Conservation (phyloP, 2,329 filamentous ascomycete genomes). For the Apiospora kogelbergensis region DNA sequence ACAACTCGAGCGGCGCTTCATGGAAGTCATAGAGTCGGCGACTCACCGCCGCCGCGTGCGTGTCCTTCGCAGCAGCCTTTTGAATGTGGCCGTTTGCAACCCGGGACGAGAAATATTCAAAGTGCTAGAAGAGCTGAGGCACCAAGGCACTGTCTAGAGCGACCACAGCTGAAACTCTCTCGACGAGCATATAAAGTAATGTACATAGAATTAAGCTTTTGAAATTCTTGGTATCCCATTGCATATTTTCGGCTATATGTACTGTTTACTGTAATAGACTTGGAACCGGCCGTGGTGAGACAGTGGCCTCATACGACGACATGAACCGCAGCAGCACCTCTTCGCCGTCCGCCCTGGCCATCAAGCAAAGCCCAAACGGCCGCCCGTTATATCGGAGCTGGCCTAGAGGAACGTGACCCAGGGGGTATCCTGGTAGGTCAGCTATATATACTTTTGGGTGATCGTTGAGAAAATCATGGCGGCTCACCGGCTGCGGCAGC, state of each 20-base stretch:
- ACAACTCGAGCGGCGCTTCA: neutral
- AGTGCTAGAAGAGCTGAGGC: neutral
- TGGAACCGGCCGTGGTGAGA: neutral
- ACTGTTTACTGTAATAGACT: too few relatives aligned
- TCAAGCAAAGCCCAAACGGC: slow-evolving; percentile 5
- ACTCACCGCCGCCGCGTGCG: neutral
- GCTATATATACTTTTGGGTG: too few relatives aligned
- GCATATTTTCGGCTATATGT: too few relatives aligned
- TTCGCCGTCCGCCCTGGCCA: neutral
- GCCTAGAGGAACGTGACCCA: neutral
- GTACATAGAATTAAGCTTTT: too few relatives aligned
- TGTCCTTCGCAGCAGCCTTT: neutral
- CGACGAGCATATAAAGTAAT: too few relatives aligned
- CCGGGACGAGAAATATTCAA: neutral
- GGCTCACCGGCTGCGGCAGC: slow-evolving; percentile 4
- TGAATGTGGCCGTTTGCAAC: neutral
- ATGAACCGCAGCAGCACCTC: neutral
- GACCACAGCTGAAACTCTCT: too few relatives aligned
- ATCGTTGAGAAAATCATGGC: too few relatives aligned
- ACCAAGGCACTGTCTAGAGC: too few relatives aligned
- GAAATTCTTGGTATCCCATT: too few relatives aligned
- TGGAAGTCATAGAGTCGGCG: neutral
- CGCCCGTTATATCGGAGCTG: neutral
- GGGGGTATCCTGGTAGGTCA: neutral
- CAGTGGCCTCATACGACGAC: neutral